Conservation (phyloP, 176 grass and related monocot genomes). For the Elymus sibiricus region DNA sequence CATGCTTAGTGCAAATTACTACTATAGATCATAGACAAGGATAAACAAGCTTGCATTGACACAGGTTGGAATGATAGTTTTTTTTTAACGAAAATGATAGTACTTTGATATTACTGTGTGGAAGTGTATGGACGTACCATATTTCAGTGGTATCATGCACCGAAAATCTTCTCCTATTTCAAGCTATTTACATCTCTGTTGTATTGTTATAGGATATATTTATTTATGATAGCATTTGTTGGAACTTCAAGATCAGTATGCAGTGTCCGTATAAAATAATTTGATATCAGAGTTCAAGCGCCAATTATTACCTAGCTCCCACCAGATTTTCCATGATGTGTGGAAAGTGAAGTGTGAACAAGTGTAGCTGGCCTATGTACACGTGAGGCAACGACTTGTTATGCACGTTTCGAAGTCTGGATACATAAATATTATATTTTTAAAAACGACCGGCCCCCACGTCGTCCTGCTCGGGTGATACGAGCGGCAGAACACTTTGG, state of each 20-base stretch:
- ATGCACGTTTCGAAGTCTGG: neutral
- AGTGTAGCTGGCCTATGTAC: neutral
- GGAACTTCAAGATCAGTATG: neutral
- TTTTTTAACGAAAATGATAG: neutral
- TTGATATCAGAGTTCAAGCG: neutral
- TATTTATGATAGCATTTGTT: neutral
- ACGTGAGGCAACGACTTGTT: slow-evolving; percentile 13
- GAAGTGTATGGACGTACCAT: neutral
- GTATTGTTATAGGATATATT: neutral
- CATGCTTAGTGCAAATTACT: neutral
- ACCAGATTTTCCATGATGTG: neutral
- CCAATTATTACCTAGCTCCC: neutral
- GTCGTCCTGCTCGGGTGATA: no score
- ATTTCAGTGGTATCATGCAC: neutral
- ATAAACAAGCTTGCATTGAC: neutral
- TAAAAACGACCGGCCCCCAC: no score
- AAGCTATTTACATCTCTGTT: neutral
- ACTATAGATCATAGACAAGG: neutral
- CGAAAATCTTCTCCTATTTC: neutral
- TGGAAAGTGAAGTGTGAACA: slow-evolving; percentile 42
- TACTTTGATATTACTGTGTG: neutral
- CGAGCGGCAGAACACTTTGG: no score
- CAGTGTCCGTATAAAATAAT: neutral
- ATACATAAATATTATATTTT: neutral
- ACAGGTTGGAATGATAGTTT: neutral